These are phyloP conservation scores for Nigrograna mackinnonii DNA, from an alignment of 2,329 filamentous ascomycete genomes.

Conservation along the genomic window DNA sequence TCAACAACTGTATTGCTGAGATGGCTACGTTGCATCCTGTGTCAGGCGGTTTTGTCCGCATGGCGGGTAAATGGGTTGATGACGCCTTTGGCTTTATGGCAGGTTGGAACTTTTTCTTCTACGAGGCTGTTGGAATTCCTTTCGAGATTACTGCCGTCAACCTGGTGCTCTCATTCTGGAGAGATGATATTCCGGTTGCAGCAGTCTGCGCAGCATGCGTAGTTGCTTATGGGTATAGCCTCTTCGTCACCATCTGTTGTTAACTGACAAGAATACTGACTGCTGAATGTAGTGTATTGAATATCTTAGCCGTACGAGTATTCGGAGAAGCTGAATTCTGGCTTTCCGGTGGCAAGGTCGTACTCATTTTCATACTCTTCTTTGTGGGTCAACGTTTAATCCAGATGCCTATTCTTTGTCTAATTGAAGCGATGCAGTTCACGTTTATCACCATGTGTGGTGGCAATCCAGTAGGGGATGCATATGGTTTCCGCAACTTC, in stretches of 20 bases:
- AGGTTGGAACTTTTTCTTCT: slow-evolving; percentile 49
- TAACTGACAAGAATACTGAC: not conserved
- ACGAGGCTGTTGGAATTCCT: slow-evolving; percentile 48
- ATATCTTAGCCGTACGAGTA: slow-evolving; percentile 42
- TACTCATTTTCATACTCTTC: too few relatives aligned
- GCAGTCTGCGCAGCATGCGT: slow-evolving; percentile 35
- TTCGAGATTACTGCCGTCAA: slow-evolving; percentile 46
- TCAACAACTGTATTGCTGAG: slow-evolving; percentile 63
- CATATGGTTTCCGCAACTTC: slow-evolving; percentile 45
- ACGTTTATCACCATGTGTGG: slow-evolving; percentile 39
- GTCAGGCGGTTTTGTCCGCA: slow-evolving; percentile 61
- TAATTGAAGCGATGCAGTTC: too few relatives aligned
- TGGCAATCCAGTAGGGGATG: slow-evolving; percentile 16
- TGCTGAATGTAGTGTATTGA: slow-evolving; percentile 13
- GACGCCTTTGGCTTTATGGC: slow-evolving; percentile 59
- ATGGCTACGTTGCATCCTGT: slow-evolving; percentile 65
- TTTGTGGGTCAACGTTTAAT: too few relatives aligned
- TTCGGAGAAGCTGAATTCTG: slow-evolving; percentile 43
- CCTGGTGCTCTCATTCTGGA: slow-evolving; percentile 15
- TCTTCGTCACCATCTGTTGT: not conserved
- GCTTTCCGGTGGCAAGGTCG: too few relatives aligned
- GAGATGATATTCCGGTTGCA: slow-evolving; percentile 39
- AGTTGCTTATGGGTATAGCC: slow-evolving; percentile 27
- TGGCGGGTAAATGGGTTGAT: slow-evolving; percentile 65
- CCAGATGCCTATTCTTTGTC: too few relatives aligned